Conservation (phyloP, 805 yeast species). For the Starmerella powellii region DNA sequence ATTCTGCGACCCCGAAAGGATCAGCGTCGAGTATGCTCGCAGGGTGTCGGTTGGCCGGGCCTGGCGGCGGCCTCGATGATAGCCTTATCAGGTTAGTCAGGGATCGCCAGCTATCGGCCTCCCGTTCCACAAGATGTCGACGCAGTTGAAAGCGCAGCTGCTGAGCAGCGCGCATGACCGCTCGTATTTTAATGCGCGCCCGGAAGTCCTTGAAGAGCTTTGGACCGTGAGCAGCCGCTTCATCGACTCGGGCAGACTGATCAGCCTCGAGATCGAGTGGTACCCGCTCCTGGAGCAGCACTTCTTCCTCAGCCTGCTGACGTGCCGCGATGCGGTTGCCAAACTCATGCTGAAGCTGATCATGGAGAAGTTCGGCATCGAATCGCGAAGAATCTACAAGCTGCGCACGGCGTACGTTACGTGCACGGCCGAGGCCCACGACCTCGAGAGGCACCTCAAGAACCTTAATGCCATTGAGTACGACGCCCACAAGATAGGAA, state of each 20-base stretch:
- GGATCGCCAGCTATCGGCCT: too few relatives aligned
- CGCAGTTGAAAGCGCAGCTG: constrained; percentile 35
- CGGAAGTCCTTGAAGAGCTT: constrained; percentile 36
- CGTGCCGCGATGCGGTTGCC: constrained; percentile 63
- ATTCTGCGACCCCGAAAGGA: too few relatives aligned
- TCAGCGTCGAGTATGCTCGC: too few relatives aligned
- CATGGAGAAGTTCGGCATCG: constrained; percentile 50
- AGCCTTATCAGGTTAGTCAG: too few relatives aligned
- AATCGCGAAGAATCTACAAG: constrained; percentile 44
- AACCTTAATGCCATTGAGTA: constrained; percentile 16
- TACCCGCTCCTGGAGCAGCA: constrained; percentile 57
- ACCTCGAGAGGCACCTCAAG: constrained; percentile 32
- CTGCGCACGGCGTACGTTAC: constrained; percentile 47
- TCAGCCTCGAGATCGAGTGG: constrained; percentile 31
- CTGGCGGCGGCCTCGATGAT: too few relatives aligned
- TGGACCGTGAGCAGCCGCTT: constrained; percentile 34
- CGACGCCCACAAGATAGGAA: constrained; percentile 27
- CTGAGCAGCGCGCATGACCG: constrained; percentile 41
- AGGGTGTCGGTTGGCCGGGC: too few relatives aligned
- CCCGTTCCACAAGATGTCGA: too few relatives aligned
- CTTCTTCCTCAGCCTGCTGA: constrained; percentile 49
- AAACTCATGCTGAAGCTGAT: constrained; percentile 50
- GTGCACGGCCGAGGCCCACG: constrained; percentile 36
- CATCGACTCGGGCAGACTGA: constrained; percentile 25
- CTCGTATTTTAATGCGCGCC: constrained; percentile 38